Base-by-base conservation (phyloP, 1,139 yeast genomes). In the Yamadazyma atlantica region DNA sequence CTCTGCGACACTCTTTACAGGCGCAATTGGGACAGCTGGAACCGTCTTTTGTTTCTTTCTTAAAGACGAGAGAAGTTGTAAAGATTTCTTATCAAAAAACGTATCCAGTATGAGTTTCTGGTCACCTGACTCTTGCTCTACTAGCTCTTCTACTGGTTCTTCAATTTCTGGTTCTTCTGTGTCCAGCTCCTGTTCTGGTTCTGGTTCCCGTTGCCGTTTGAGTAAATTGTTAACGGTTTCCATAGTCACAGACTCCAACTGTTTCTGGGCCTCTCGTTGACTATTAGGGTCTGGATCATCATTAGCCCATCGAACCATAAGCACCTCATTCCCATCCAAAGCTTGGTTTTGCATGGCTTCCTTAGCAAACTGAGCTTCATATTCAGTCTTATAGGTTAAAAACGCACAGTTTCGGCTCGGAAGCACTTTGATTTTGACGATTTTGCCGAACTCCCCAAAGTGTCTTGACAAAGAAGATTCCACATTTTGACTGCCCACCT, bases 281-380 rank as follows among this genome's bases (percentile, higher is more conserved):
- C 92, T 85, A 3, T 64, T 67, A 0, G 94, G 94, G 51, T 82
- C 84, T 0, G 95, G 95, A 55, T 87, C 96, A 39, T 84, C 92
- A 41, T 78, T 81, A 0, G 97, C 96, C 97, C 97, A 92, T 44
- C 89, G 73, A 2, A 90, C 78, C 45, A 73, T 75, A 37, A 90
- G 56, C 0, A 85, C 71, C 43, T 86, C 95, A 35, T 78, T 72
- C 8, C 74, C 80, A 17, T 65, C 67, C 21, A 90, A 60, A 4
- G 86, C 73, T 55, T 92, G 97, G 39, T 82, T 80, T 32, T 82
- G 78, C 95, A 89, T 85, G 2, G 95, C 95, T 56, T 89, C 97
- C 53, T 87, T 86, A 1, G 96, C 96, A 68, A 90, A 90, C 58
- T 90, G 97, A 0, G 97, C 97, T 53, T 77, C 82, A 22, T 72